Evolutionary conservation across 805 yeast species (phyloP).

Genomic region (Jamesozyma rosinii): DNA sequence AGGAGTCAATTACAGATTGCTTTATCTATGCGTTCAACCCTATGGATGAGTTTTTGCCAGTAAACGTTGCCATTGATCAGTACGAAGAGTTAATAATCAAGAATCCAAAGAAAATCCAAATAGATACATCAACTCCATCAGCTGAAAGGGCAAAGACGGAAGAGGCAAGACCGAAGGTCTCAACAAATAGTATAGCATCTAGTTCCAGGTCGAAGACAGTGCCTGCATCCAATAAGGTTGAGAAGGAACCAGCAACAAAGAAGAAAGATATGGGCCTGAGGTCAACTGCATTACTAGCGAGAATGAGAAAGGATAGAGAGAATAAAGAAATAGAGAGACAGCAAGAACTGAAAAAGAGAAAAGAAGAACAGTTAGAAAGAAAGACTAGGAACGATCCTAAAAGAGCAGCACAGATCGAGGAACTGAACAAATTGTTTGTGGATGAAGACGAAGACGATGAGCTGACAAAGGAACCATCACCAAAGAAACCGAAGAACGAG

Average conservation of each 20-base stretch:
- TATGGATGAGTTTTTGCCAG: constrained; percentile 20
- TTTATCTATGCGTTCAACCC: constrained; percentile 31
- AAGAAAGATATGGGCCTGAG: constrained; percentile 19
- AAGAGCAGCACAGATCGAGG: constrained; percentile 25
- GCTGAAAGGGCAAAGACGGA: constrained; percentile 9
- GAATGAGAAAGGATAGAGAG: constrained; percentile 28
- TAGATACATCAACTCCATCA: background rate
- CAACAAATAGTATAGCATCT: background rate
- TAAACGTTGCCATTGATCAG: constrained; percentile 13
- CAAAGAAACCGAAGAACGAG: background rate
- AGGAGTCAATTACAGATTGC: constrained; percentile 19
- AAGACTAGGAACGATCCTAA: constrained; percentile 15
- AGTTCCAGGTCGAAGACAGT: constrained; percentile 5
- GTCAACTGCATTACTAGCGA: constrained; percentile 27
- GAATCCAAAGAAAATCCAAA: constrained; percentile 13
- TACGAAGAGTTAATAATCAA: constrained; percentile 12
- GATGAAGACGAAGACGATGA: constrained; percentile 22
- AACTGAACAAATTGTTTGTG: constrained; percentile 22
- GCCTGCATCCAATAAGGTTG: constrained; percentile 1
- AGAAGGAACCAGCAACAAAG: constrained; percentile 4
- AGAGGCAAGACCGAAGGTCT: constrained; percentile 4
- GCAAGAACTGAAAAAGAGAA: constrained; percentile 22
- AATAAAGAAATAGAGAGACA: constrained; percentile 24
- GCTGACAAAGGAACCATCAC: constrained; percentile 1
- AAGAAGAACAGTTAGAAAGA: constrained; percentile 12